Evolutionary conservation across 139 green algal species (phyloP).

Genomic region (Pleodorina starrii): DNA sequence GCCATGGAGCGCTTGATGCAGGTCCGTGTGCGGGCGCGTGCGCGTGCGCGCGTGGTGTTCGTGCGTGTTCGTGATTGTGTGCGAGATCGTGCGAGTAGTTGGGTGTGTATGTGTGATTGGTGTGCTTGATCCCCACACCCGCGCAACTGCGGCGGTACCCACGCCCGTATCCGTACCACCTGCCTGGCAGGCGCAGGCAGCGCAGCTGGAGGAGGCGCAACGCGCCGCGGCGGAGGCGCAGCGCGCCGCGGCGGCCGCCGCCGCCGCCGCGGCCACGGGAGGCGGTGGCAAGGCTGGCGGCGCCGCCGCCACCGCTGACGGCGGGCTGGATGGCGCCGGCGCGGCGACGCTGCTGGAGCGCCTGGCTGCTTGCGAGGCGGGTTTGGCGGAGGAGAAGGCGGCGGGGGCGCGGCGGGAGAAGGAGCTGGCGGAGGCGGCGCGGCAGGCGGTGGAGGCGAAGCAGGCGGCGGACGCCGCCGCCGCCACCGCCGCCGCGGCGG

Average conservation of each 20-base stretch:
- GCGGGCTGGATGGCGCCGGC: neutral
- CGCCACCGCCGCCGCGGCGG: no score
- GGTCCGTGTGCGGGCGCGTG: neutral
- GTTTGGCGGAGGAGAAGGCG: neutral
- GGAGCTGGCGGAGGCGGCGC: neutral
- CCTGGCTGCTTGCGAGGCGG: neutral
- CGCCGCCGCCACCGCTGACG: neutral
- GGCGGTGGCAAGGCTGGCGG: neutral
- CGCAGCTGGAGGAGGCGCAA: neutral
- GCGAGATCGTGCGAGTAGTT: no score
- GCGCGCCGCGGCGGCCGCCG: no score
- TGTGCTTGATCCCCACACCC: no score
- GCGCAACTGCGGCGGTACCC: no score
- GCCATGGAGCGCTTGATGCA: slow-evolving; percentile 8
- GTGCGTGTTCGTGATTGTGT: no score
- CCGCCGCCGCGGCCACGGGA: no score
- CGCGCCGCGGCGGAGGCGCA: neutral
- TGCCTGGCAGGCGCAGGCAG: neutral
- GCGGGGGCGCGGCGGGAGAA: no score
- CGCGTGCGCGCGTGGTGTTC: no score
- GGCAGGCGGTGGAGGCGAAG: neutral
- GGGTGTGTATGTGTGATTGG: no score
- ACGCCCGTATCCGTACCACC: no score
- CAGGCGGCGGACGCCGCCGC: neutral
- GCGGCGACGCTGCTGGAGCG: neutral